A percentile compares a stretch with the other conserved stretches of the same genome.
Conservation (phyloP, 2,329 filamentous ascomycete species). For the Cladobotryum mycophilum region DNA sequence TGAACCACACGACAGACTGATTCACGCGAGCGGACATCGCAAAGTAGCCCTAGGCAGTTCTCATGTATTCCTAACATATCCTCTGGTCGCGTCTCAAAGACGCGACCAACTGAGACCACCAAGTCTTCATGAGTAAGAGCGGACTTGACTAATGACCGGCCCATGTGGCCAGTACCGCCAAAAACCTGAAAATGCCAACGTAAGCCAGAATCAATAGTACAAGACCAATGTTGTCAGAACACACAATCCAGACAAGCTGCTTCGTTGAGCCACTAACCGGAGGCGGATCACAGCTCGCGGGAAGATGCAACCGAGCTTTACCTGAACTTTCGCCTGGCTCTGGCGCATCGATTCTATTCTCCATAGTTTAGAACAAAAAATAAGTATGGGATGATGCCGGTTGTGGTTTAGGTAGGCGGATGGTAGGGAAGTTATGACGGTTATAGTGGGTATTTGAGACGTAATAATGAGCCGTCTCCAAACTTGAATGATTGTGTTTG, state of each 20-base stretch:
- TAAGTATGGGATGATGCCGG: no score
- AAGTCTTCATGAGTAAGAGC: slow-evolving; percentile 75
- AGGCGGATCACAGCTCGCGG: slow-evolving; percentile 81
- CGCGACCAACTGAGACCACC: slow-evolving; percentile 80
- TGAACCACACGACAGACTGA: slow-evolving; percentile 70
- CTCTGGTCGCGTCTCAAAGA: slow-evolving; percentile 66
- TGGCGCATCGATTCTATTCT: not conserved
- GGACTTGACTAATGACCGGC: slow-evolving; percentile 78
- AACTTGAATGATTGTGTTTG: no score
- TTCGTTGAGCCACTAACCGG: slow-evolving; percentile 61
- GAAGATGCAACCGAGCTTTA: slow-evolving; percentile 46
- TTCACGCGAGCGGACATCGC: slow-evolving; percentile 77
- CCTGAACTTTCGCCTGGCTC: slow-evolving; percentile 16
- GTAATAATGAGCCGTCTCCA: no score
- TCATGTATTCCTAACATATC: slow-evolving; percentile 66
- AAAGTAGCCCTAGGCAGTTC: slow-evolving; percentile 74
- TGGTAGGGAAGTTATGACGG: no score
- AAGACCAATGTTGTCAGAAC: slow-evolving; percentile 23
- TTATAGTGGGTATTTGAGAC: no score
- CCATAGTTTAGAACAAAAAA: not conserved
- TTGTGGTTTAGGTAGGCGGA: no score
- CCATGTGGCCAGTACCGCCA: slow-evolving; percentile 95
- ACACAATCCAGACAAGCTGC: slow-evolving; percentile 83
- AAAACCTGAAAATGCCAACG: slow-evolving; percentile 58
- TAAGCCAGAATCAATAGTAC: slow-evolving; percentile 1